Evolutionary conservation across 139 green algal species (phyloP).

Genomic region (Micromonas commoda): DNA sequence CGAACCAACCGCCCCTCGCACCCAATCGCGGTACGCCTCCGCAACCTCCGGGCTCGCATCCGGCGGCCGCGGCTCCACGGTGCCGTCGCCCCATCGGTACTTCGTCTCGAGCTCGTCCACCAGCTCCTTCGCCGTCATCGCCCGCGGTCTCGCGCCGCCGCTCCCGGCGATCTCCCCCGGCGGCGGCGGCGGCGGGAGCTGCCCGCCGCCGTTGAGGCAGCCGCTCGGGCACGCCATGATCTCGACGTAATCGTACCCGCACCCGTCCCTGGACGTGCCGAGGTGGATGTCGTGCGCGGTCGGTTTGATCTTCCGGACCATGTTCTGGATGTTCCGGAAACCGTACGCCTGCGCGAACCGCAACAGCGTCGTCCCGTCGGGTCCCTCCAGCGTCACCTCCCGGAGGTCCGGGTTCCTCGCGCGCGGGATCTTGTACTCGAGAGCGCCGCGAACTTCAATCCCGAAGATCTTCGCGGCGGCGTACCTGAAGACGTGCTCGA

Average conservation of each 20-base stretch:
- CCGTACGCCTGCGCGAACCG: conserved; percentile 77
- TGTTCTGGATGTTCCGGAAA: conserved; percentile 94
- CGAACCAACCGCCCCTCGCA: conserved; percentile 30
- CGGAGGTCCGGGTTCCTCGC: conserved; percentile 65
- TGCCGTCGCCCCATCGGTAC: not conserved
- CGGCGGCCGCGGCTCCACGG: conserved; percentile 27
- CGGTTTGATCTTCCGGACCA: conserved; percentile 82
- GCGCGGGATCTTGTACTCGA: conserved; percentile 54
- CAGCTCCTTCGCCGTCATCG: not conserved
- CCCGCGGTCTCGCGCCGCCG: too few relatives aligned
- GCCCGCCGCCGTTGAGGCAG: conserved; percentile 92
- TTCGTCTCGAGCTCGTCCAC: not conserved
- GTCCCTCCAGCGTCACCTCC: conserved; percentile 43
- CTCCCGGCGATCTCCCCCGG: conserved; percentile 6
- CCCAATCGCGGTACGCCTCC: conserved; percentile 48
- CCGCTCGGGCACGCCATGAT: conserved; percentile 93
- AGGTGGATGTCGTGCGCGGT: too few relatives aligned
- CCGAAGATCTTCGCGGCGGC: conserved; percentile 66
- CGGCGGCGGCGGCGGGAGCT: conserved; percentile 54
- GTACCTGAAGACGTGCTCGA: conserved; percentile 69
- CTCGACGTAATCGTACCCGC: conserved; percentile 88
- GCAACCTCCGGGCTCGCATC: conserved; percentile 40
- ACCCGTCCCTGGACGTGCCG: conserved; percentile 30
- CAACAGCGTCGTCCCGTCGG: conserved; percentile 50
- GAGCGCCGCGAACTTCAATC: conserved; percentile 47